Evolutionary conservation across 2,329 filamentous ascomycete genomes (phyloP).

Genomic region (Aspergillus sp.): DNA sequence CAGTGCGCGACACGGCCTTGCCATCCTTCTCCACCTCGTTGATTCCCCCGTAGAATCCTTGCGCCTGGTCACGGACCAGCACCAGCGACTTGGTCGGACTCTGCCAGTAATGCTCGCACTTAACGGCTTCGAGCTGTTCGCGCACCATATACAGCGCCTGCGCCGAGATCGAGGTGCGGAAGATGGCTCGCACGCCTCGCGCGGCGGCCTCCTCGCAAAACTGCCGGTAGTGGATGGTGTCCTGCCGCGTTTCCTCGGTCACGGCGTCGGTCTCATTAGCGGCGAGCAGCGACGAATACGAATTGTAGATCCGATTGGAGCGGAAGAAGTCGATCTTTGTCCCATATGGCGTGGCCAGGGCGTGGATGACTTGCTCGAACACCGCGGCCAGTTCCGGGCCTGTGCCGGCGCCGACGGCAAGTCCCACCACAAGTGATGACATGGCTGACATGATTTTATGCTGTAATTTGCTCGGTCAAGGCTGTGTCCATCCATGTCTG

Average conservation of each 20-base stretch:
- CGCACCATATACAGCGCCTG: not conserved
- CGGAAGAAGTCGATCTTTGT: not conserved
- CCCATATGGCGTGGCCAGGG: not conserved
- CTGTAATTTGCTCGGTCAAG: no score
- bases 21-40: no score
- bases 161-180: constrained; percentile 4
- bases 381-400: not conserved
- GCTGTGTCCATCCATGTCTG: no score
- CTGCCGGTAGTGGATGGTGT: not conserved
- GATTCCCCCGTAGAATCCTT: no score
- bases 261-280: not conserved
- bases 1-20: no score
- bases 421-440: not conserved
- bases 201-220: not conserved
- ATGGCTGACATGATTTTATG: no score
- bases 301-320: no score
- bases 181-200: constrained; percentile 1
- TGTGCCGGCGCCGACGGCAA: not conserved
- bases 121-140: no score
- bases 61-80: no score
- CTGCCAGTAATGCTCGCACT: no score
- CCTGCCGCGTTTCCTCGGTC: not conserved
- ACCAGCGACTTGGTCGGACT: no score
- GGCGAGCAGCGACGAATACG: no score
- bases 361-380: constrained; percentile 1